Evolutionary conservation across 768 basidiomycete species (phyloP), one percentile per base, ranked within the genome.

Genomic region (Asterophora lycoperdoides): DNA sequence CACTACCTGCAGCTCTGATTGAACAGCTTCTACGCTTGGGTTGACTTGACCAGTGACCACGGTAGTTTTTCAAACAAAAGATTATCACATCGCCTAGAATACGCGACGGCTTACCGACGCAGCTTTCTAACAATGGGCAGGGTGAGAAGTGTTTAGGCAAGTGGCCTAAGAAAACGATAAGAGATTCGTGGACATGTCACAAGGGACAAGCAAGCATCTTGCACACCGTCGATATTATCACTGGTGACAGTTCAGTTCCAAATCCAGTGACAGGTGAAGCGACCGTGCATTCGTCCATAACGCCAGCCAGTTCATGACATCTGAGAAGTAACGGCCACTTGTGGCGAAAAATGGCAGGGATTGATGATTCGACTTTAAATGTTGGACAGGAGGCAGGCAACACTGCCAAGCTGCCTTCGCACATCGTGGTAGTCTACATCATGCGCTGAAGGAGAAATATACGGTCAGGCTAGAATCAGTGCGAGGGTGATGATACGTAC

Each of bases 391-490:
- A 88, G 62, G 63, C 83, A 86, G 19, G 84, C 81, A 40, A 79
- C 87, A 59, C 89, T 89, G 8, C 89, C 91, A 6, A 97, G 72
- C 51, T 93, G 85, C 55, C 90, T 71, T 57, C 96, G 76, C 43
- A 97, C 77, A 65, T 98, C 96, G 53, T 96, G 89, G 64, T 90
- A 87, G 69, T 99, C 96, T 37, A 99, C 94, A 66, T 99, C 96
- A 62, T 98, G 96, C 11, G 96, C 95, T 99, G 66, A 33, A 42
- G 36, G 43, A 41, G 48, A 29, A 29, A 32, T 14, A 28, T 26
- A 46, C 19, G 40, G 28, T 60, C 39, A 59, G 41, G 47, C 40
- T 50, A 26, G 7, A 18, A 43, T 46, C 43, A n/a, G 38, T 34
- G 28, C 34, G 35, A 35, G 17, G 30, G 46, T 41, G 55, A 18